Evolutionary conservation across 2,329 filamentous ascomycete genomes (phyloP).

Genomic region (Cordyceps fumosorosea): DNA sequence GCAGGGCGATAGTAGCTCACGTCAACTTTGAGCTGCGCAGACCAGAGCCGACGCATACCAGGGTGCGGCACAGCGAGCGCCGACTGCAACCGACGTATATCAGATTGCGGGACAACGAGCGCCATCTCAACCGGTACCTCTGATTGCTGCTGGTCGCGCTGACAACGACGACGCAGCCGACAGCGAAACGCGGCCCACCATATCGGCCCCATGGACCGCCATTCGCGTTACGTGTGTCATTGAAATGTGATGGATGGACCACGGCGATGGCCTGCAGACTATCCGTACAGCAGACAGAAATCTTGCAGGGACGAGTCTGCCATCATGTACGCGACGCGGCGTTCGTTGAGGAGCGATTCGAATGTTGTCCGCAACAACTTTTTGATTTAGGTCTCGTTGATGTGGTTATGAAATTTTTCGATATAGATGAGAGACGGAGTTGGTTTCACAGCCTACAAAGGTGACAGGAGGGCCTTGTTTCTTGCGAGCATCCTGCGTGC

Average conservation of each 20-base stretch:
- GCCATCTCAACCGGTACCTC: too few species aligned
- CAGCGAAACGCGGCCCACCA: too few species aligned
- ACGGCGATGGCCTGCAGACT: too few species aligned
- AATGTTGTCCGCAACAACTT: not conserved
- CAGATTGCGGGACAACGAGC: too few species aligned
- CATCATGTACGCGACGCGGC: too few species aligned
- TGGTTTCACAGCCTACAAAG: not conserved
- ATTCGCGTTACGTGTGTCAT: too few species aligned
- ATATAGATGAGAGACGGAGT: not conserved
- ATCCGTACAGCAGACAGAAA: not conserved
- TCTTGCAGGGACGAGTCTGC: not conserved
- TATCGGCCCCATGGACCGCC: too few species aligned
- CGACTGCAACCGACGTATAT: not conserved
- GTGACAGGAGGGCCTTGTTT: too few species aligned
- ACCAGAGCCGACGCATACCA: constrained; percentile 6
- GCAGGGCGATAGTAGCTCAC: constrained; percentile 24
- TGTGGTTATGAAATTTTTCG: not conserved
- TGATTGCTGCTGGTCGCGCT: too few species aligned
- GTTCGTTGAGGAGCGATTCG: not conserved
- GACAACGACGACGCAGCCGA: too few species aligned
- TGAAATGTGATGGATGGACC: too few species aligned
- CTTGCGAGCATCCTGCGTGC: too few species aligned
- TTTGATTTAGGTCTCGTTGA: not conserved
- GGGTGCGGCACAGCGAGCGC: constrained; percentile 1
- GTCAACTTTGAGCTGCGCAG: constrained; percentile 28